Percentiles rank a stretch among this genome's conserved stretches.
Evolutionary conservation across 306 rosid genomes (phyloP).

Genomic region (Citrullus colocynthis): DNA sequence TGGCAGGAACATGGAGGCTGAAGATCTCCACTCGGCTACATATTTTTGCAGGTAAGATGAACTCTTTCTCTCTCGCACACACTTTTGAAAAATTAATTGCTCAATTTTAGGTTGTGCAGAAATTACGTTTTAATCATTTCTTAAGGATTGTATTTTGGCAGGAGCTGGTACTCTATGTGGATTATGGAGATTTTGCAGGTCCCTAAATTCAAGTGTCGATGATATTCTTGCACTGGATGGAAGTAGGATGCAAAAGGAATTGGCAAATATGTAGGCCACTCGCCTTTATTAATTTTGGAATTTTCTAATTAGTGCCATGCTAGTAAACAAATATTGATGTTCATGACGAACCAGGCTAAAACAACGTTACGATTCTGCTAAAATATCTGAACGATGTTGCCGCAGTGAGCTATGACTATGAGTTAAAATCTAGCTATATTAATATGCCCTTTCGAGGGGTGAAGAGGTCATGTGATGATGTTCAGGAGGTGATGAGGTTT

Average conservation of each 20-base stretch:
- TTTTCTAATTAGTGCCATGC: constrained; percentile 3
- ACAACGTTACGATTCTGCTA: background rate
- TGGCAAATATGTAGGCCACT: constrained; percentile 56
- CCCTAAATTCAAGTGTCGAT: constrained; percentile 32
- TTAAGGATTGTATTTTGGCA: constrained; percentile 21
- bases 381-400: background rate
- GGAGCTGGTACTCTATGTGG: constrained; percentile 44
- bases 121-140: background rate
- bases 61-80: constrained; percentile 4
- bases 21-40: constrained; percentile 14
- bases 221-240: constrained; percentile 62
- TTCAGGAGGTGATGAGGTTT: background rate
- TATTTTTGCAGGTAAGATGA: constrained; percentile 38
- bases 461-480: background rate
- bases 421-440: background rate
- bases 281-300: constrained; percentile 2
- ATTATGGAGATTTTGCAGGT: constrained; percentile 26
- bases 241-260: constrained; percentile 59
- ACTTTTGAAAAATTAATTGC: background rate
- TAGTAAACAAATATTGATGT: background rate
- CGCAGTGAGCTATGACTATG: background rate
- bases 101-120: background rate
- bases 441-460: background rate
- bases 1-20: constrained; percentile 57
- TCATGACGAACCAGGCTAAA: constrained; percentile 4